Base-by-base conservation (phyloP, 768 basidiomycete species). In the Agrocybe chaxingu region DNA sequence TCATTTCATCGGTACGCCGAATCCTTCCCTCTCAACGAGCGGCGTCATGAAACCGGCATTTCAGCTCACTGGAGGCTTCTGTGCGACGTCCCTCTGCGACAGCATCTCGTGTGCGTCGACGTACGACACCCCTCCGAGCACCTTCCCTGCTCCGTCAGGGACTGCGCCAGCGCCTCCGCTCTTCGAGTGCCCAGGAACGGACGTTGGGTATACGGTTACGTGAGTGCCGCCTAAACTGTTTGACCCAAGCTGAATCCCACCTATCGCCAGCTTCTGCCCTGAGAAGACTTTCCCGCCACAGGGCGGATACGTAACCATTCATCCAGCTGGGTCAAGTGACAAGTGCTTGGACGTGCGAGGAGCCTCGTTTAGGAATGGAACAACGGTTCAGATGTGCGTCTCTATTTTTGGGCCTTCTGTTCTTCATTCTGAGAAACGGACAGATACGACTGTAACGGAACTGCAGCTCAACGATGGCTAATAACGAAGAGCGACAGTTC, bases 311-410 rank as follows among this genome's bases (percentile, higher is more conserved):
- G 55, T 57, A 32, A 42, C 43, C 8, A 57, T 66, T 29, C 66
- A 64, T 42, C 64, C 64, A 8, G 56, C 50, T 8, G 52, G 48
- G 1, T 45, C 55, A 29, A 37, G 29, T 11, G 39, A 42, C 8
- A 67, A 67, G 42, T 66, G 67, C 42, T 53, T 69, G 16, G 65
- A 69, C 44, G 60, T 62, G 7, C 59, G 62, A 7, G 61, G 60
- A n/a, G 57, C 51, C 8, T 41, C 44, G 11, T 53, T 53, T 30
- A 57, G 50, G 3, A 64, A 66, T 42, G 62, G 62, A 8, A 66
- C 63, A 0, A 47, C 57, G 11, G 60, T 66, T 2, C 65, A 67
- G 51, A 61, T 67, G 66, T 63, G 34, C 38, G 59, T 51, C 31
- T 7, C 9, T 37, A 12, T 13, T 13, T 13, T 8, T 39, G 7